phyloP scores from a whole-genome alignment of 495 filamentous ascomycete genomes.

The Xylaria intraflava region DNA sequence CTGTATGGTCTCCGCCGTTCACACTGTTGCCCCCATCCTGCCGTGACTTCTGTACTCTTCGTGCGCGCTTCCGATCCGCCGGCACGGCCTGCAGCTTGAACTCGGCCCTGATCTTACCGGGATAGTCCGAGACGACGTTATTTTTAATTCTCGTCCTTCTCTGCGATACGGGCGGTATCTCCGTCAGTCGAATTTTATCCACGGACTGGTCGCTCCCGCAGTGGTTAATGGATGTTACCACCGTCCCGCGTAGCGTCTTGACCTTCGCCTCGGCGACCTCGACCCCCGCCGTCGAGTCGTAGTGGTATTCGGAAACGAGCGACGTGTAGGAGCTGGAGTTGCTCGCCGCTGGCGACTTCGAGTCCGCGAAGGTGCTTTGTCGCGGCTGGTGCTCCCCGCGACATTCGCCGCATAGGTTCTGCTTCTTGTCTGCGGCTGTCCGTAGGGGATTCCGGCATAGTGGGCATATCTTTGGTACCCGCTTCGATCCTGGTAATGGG shows the following conservation, averaged over 20 bases:
- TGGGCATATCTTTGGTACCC: slow-evolving; percentile 30
- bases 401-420: slow-evolving; percentile 21
- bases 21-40: neutral
- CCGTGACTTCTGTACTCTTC: neutral
- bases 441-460: slow-evolving; percentile 10
- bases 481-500: slow-evolving; percentile 3
- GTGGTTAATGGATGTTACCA: neutral
- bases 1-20: neutral
- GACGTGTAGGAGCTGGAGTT: neutral
- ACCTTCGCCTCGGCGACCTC: neutral
- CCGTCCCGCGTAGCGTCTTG: neutral
- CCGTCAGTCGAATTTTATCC: neutral
- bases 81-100: slow-evolving; percentile 20
- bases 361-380: slow-evolving; percentile 13
- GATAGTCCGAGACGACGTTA: neutral
- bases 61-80: slow-evolving; percentile 1
- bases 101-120: neutral
- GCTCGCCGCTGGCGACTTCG: neutral
- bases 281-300: neutral
- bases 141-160: neutral
- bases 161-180: neutral
- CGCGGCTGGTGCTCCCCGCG: slow-evolving; percentile 14
- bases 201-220: neutral
- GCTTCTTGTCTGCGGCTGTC: neutral
- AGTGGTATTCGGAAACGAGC: neutral